phyloP scores from a whole-genome alignment of 139 green algal species.

The Chlorella sp. region DNA sequence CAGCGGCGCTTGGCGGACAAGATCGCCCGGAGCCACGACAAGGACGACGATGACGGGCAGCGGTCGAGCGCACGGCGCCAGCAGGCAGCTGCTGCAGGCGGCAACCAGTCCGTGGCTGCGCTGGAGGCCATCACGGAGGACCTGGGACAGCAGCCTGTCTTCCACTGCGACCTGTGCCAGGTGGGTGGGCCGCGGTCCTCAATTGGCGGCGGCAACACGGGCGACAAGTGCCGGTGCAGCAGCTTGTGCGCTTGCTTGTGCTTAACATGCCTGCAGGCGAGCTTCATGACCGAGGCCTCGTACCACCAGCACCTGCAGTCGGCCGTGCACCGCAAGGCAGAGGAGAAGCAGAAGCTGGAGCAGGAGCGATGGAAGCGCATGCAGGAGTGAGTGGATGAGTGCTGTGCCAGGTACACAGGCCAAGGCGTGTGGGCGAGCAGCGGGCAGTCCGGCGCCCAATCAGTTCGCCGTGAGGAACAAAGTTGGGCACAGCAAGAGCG shows the following conservation, averaged over 20 bases:
- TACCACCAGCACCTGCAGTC: constrained; percentile 5
- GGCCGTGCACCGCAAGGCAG: constrained; percentile 6
- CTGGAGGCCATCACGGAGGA: background rate
- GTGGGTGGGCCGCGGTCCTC: too few species aligned
- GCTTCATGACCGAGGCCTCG: background rate
- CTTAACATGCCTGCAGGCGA: constrained; percentile 5
- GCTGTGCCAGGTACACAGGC: too few species aligned
- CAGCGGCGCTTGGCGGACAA: background rate
- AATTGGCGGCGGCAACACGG: too few species aligned
- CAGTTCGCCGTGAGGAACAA: too few species aligned
- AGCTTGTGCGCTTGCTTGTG: too few species aligned
- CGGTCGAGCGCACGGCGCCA: background rate
- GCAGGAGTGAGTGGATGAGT: constrained; percentile 1
- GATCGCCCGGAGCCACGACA: background rate
- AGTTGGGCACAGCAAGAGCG: too few species aligned
- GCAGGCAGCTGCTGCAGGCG: background rate
- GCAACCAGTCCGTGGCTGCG: background rate
- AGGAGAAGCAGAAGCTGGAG: constrained; percentile 4
- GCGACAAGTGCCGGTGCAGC: too few species aligned
- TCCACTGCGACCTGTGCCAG: constrained; percentile 7
- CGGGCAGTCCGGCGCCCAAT: too few species aligned
- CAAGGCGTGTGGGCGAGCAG: too few species aligned
- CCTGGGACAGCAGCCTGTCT: background rate
- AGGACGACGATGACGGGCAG: background rate
- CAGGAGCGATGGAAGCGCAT: background rate